A percentile compares a stretch with the other conserved stretches of the same genome.
Conservation (phyloP, 106 monocot species). For the Dendrobium officinale region DNA sequence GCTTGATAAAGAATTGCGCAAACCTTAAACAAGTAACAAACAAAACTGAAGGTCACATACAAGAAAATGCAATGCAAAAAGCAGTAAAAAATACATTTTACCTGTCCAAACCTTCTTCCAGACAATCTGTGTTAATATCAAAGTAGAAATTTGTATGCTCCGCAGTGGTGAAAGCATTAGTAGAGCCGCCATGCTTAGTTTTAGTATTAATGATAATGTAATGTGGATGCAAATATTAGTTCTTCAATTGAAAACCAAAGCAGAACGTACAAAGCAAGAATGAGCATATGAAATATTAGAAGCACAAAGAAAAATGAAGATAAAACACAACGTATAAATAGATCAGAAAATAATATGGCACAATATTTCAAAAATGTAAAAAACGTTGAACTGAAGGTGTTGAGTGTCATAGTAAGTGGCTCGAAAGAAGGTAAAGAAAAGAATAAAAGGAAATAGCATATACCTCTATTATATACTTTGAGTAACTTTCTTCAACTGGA, state of each 20-base stretch:
- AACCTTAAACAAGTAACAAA: conserved; percentile 39
- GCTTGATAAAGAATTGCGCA: conserved; percentile 90
- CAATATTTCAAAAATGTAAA: not conserved
- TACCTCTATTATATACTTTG: conserved; percentile 90
- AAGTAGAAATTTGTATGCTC: conserved; percentile 81
- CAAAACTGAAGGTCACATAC: conserved; percentile 12
- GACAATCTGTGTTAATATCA: conserved; percentile 76
- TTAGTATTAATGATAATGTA: not conserved
- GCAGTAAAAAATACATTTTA: conserved; percentile 12
- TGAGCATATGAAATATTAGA: not conserved
- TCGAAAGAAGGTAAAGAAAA: not conserved
- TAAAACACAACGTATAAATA: not conserved
- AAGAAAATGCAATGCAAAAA: not conserved
- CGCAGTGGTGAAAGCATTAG: conserved; percentile 72
- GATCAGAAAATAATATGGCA: not conserved
- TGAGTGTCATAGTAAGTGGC: not conserved
- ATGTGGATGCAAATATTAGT: not conserved
- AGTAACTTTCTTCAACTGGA: conserved; percentile 89
- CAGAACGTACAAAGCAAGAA: not conserved
- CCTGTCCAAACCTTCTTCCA: conserved; percentile 90
- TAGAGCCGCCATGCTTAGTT: conserved; percentile 87
- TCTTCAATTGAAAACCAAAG: not conserved
- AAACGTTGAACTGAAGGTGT: not conserved
- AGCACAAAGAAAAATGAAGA: not conserved
- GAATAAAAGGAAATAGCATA: conserved; percentile 1